These are phyloP conservation scores for Croton setiger DNA, from an alignment of 441 rosid genomes.

Conservation along the genomic window DNA sequence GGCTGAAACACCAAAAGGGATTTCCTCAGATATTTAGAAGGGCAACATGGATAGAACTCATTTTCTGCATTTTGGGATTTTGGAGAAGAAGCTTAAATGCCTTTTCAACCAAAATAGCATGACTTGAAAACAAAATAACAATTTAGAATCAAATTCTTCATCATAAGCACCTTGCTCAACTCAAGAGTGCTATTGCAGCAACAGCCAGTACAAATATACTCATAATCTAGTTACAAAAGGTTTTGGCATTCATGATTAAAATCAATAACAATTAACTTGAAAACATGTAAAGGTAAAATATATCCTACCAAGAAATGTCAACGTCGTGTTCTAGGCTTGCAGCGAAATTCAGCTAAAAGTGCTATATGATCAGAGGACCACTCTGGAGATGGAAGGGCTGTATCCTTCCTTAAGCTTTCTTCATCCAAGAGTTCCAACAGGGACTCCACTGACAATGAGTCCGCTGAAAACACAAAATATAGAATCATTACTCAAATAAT, in stretches of 20 bases:
- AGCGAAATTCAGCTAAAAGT: slow-evolving; percentile 95
- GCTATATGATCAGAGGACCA: slow-evolving; percentile 99
- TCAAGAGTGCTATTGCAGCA: neutral
- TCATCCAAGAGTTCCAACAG: slow-evolving; percentile 94
- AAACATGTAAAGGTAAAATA: neutral
- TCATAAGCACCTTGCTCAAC: neutral
- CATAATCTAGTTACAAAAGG: neutral
- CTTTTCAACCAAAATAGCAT: too few species aligned
- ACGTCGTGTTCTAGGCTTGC: slow-evolving; percentile 91
- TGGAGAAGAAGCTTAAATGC: too few species aligned
- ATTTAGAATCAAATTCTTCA: too few species aligned
- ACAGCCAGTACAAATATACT: neutral
- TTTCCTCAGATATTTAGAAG: neutral
- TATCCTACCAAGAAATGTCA: slow-evolving; percentile 37
- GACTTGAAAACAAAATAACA: too few species aligned
- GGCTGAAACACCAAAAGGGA: neutral
- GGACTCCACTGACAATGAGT: slow-evolving; percentile 88
- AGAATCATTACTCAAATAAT: neutral
- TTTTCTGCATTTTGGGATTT: too few species aligned
- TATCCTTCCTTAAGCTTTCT: slow-evolving; percentile 97
- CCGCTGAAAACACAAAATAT: slow-evolving; percentile 53
- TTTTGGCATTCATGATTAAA: neutral
- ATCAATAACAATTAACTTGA: neutral
- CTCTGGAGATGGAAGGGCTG: slow-evolving; percentile 99
- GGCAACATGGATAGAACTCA: too few species aligned